Evolutionary conservation across 2,329 filamentous ascomycete species (phyloP).

Genomic region (Colletotrichum liriopes): DNA sequence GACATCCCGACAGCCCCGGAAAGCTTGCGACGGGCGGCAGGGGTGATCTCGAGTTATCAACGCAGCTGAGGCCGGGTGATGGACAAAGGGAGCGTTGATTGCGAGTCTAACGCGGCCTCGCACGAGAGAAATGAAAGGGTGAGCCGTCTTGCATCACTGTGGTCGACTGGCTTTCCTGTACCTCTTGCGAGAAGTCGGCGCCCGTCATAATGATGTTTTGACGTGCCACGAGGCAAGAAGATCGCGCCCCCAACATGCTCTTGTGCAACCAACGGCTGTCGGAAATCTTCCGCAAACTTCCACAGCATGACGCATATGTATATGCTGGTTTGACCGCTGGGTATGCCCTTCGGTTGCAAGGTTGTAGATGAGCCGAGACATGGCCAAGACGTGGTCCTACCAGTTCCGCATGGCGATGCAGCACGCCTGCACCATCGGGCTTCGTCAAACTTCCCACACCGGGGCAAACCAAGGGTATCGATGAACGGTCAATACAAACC

Average conservation of each 20-base stretch:
- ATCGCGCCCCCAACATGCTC: background rate
- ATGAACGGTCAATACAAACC: background rate
- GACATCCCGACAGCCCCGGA: conserved; percentile 9
- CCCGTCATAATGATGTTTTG: background rate
- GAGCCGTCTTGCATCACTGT: background rate
- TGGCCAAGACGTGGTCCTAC: background rate
- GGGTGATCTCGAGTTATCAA: background rate
- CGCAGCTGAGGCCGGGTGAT: background rate
- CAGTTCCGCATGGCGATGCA: background rate
- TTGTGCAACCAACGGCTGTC: background rate
- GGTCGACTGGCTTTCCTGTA: background rate
- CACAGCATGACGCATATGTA: conserved; percentile 15
- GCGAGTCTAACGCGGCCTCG: conserved; percentile 5
- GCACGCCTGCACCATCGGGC: background rate
- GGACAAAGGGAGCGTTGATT: background rate
- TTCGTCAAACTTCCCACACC: background rate
- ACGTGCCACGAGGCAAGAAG: background rate
- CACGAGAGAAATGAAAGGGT: conserved; percentile 21
- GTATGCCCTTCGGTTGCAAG: background rate
- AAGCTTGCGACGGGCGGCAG: conserved; percentile 11
- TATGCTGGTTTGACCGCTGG: conserved; percentile 33
- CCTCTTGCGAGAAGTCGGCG: background rate
- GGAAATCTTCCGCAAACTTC: background rate
- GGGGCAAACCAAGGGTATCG: background rate
- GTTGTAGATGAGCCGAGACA: background rate